Evolutionary conservation across 2,329 filamentous ascomycete genomes (phyloP), one percentile per base, ranked within the genome.

Genomic region (Exserohilum turcica): DNA sequence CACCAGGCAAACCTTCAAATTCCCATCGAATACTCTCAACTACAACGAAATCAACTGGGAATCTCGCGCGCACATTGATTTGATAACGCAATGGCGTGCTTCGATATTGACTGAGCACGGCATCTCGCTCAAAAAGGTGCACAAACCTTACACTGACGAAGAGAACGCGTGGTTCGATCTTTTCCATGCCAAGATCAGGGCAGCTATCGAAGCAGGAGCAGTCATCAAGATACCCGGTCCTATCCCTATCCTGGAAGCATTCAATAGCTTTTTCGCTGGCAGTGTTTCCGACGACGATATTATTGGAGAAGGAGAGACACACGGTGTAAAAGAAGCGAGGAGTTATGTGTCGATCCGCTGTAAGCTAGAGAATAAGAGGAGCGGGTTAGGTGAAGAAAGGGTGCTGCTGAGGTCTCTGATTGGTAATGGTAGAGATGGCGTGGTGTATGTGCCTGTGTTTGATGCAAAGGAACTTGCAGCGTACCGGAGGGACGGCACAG

Each of bases 161-260:
- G 61, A 66, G 43, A 51, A 59, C 4, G 52, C 60, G 1, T 63
- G 60, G 60, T 16, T 66, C 3, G 24, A 48, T 1, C 47, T 66
- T 0, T 55, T 55, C 29, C 50, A 56, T 32, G 18, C 38, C 2
- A 65, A 63, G 16, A n/a, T 61, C 3, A 55, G 56, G 2, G 32
- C 12, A 0, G 47, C 28, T 1, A 45, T 56, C 13, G 33, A 58
- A 21, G 24, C 32, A 2, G 59, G 54, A 3, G 31, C 48, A 10
- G 10, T 28, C 0, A 49, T 64, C 33, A 54, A 49, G 13, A 3
- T 48, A 1, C 44, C 50, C 0, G 44, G 44, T 9, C 18, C 37
- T 0, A 3, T 24, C 1, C 15, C 27, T 6, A 9, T 53, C 10
- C 28, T 19, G 15, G 32, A 29, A 10, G 38, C 44, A 0, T 48